Conservation (phyloP, 306 rosid genomes). For the Hippophae tibetana region DNA sequence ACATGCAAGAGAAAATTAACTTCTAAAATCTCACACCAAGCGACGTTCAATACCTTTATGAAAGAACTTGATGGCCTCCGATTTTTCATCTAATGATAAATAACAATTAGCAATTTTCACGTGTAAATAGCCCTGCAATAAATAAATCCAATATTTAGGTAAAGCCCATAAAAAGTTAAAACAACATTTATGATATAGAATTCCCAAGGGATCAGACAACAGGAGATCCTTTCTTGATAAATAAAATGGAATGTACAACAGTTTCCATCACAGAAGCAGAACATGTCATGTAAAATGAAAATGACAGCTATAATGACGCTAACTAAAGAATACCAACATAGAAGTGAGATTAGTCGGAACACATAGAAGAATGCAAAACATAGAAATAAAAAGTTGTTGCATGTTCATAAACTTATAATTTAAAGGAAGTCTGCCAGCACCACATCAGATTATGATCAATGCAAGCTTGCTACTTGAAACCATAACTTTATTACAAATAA, state of each 20-base stretch:
- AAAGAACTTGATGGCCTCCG: slow-evolving; percentile 52
- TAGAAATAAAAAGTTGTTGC: too few relatives aligned
- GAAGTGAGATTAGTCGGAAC: too few relatives aligned
- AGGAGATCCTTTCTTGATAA: too few relatives aligned
- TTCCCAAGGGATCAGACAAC: neutral
- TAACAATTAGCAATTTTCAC: slow-evolving; percentile 67
- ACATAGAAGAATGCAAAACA: too few relatives aligned
- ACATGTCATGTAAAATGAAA: too few relatives aligned
- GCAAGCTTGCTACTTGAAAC: neutral
- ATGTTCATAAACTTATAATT: too few relatives aligned
- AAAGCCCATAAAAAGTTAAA: neutral
- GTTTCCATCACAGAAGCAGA: too few relatives aligned
- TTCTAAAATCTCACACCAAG: neutral
- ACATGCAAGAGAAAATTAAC: slow-evolving; percentile 1
- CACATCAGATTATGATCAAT: neutral
- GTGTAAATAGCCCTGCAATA: slow-evolving; percentile 49
- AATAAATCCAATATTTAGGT: slow-evolving; percentile 6
- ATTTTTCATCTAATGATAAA: slow-evolving; percentile 42
- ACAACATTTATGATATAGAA: neutral
- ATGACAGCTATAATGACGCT: too few relatives aligned
- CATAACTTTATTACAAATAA: too few relatives aligned
- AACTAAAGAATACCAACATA: too few relatives aligned
- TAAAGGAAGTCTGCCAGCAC: neutral
- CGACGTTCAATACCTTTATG: slow-evolving; percentile 43
- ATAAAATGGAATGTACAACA: too few relatives aligned